phyloP scores from a whole-genome alignment of 169 alveolate species.

The Eimeria sp. region DNA sequence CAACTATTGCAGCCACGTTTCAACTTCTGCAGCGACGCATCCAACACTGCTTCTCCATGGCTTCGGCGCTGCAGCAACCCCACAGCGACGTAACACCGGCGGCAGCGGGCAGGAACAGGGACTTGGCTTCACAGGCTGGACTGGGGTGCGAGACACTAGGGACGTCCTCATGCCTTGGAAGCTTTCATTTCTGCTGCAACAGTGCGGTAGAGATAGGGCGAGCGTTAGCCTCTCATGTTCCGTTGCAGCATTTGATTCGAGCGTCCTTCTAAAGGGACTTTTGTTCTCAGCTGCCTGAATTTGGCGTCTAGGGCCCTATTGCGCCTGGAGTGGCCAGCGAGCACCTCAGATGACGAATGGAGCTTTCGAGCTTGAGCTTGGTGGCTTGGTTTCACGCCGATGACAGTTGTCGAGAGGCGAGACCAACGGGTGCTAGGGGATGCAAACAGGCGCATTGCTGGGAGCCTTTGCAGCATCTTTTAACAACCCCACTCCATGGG shows the following conservation, averaged over 20 bases:
- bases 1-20: neutral
- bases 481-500: neutral
- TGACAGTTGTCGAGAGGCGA: neutral
- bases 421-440: neutral
- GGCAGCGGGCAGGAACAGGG: neutral
- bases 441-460: neutral
- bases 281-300: too few species aligned
- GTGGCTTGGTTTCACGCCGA: neutral
- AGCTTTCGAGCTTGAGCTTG: neutral
- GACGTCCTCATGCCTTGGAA: neutral
- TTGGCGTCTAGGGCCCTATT: neutral
- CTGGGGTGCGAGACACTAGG: neutral
- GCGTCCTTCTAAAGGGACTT: neutral
- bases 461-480: neutral
- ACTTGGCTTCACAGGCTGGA: neutral
- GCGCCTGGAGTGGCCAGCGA: neutral
- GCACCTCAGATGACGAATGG: neutral
- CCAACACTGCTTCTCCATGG: neutral
- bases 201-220: conserved; percentile 2
- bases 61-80: neutral
- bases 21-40: neutral
- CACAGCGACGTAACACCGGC: neutral
- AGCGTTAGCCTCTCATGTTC: neutral
- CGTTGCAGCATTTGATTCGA: neutral
- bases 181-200: neutral